phyloP scores from a whole-genome alignment of 192 early-diverging fungal genomes.

The Backusella sp. region DNA sequence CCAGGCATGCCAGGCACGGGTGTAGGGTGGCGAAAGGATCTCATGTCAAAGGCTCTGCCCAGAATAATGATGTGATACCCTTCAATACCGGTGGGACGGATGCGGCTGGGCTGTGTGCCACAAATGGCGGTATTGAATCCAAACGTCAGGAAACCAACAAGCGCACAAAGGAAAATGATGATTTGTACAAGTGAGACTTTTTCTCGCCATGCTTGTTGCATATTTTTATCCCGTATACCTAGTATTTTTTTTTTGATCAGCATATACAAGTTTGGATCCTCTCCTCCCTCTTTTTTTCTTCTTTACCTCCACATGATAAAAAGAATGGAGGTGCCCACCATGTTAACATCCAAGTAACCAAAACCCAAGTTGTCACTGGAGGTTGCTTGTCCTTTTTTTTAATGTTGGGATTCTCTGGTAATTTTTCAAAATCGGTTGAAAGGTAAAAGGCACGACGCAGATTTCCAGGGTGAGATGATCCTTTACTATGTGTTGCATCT shows the following conservation, averaged over 20 bases:
- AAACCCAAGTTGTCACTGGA: conserved; percentile 7
- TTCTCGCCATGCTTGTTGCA: conserved; percentile 86
- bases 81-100: conserved; percentile 49
- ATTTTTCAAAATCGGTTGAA: background rate
- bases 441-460: background rate
- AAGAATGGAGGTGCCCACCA: conserved; percentile 26
- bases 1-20: conserved; percentile 34
- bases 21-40: conserved; percentile 52
- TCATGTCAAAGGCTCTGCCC: conserved; percentile 64
- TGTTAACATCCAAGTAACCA: conserved; percentile 21
- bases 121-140: conserved; percentile 74
- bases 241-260: background rate
- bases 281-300: background rate
- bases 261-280: too few relatives aligned
- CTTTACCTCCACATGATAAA: conserved; percentile 21
- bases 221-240: conserved; percentile 38
- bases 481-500: background rate
- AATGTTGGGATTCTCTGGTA: background rate
- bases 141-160: conserved; percentile 83
- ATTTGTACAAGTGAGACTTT: conserved; percentile 84
- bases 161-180: conserved; percentile 68
- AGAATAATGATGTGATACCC: conserved; percentile 57
- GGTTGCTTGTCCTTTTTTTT: conserved; percentile 1
- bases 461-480: background rate
- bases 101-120: conserved; percentile 44